phyloP scores from a whole-genome alignment of 192 early-diverging fungal genomes.

The Linnemannia elongata region DNA sequence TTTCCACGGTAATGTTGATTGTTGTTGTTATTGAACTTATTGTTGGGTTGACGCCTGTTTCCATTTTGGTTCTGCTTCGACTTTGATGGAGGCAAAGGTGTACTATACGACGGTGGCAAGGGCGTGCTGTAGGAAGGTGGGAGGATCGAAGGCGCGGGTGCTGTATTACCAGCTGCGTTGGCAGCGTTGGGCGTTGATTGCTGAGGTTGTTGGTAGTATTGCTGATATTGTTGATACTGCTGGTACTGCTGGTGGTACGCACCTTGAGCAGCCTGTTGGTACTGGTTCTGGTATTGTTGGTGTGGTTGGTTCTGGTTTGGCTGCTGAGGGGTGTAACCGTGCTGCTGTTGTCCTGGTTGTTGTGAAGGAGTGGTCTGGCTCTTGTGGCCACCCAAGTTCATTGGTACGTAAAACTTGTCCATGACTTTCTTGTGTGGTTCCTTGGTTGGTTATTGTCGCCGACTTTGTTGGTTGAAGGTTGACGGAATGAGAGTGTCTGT shows the following conservation, averaged over 20 bases:
- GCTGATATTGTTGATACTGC: conserved; percentile 34
- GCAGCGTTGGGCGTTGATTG: background rate
- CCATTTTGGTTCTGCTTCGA: conserved; percentile 11
- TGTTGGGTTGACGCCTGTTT: conserved; percentile 8
- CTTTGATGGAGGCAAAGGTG: conserved; percentile 9
- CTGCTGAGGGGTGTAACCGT: background rate
- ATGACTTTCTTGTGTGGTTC: background rate
- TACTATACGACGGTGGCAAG: conserved; percentile 16
- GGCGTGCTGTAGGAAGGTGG: conserved; percentile 48
- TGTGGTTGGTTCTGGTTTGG: conserved; percentile 5
- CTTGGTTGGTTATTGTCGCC: too few relatives aligned
- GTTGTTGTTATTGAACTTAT: background rate
- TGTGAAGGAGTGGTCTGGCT: background rate
- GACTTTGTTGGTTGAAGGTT: too few relatives aligned
- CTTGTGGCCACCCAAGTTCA: background rate
- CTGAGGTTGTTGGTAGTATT: conserved; percentile 20
- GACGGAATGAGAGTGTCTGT: background rate
- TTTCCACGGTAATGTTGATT: background rate
- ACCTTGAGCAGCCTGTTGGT: background rate
- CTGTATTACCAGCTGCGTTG: background rate
- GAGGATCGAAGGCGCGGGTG: background rate
- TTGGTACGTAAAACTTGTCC: background rate
- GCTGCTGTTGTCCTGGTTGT: background rate
- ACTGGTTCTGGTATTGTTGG: conserved; percentile 8
- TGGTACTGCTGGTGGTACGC: conserved; percentile 25